Evolutionary conservation across 2,329 filamentous ascomycete genomes (phyloP).

Genomic region (Chrysoporthe cubensis): DNA sequence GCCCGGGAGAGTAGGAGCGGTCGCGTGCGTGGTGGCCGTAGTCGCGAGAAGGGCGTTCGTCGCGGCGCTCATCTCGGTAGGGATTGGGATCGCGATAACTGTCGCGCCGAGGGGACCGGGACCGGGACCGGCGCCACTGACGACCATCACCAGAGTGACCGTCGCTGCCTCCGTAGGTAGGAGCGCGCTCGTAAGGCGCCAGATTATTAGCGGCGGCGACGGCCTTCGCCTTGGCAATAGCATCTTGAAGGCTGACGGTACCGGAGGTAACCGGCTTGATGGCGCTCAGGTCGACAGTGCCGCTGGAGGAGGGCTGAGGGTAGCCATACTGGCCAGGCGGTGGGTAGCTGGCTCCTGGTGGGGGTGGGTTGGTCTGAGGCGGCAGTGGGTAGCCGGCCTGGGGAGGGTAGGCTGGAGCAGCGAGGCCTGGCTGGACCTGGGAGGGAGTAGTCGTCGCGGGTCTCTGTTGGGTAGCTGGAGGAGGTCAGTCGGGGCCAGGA

Average conservation of each 20-base stretch:
- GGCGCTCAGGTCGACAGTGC: conserved; percentile 77
- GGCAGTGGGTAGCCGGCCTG: conserved; percentile 25
- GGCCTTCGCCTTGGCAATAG: conserved; percentile 81
- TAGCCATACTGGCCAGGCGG: conserved; percentile 34
- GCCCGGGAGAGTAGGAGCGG: conserved; percentile 68
- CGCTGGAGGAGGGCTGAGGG: conserved; percentile 72
- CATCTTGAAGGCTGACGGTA: conserved; percentile 81
- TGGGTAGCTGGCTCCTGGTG: conserved; percentile 21
- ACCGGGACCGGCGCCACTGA: conserved; percentile 68
- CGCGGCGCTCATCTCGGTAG: conserved; percentile 83
- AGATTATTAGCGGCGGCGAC: conserved; percentile 81
- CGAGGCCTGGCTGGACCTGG: conserved; percentile 27
- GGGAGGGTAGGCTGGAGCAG: conserved; percentile 25
- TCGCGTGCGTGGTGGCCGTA: conserved; percentile 67
- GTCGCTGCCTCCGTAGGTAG: conserved; percentile 44
- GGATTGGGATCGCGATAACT: conserved; percentile 78
- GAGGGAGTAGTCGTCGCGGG: conserved; percentile 26
- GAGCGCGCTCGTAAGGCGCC: conserved; percentile 62
- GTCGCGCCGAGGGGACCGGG: conserved; percentile 74
- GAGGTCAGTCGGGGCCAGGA: neutral
- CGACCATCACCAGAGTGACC: conserved; percentile 49
- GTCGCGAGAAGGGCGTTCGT: conserved; percentile 58
- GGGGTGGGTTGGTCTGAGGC: conserved; percentile 9
- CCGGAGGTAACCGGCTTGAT: conserved; percentile 81
- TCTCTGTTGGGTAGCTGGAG: conserved; percentile 25